Percentiles rank a stretch among this genome's conserved stretches.
These are phyloP conservation scores for Clarireedia monteithiana DNA, from an alignment of 2,329 filamentous ascomycete genomes.

Conservation along the genomic window DNA sequence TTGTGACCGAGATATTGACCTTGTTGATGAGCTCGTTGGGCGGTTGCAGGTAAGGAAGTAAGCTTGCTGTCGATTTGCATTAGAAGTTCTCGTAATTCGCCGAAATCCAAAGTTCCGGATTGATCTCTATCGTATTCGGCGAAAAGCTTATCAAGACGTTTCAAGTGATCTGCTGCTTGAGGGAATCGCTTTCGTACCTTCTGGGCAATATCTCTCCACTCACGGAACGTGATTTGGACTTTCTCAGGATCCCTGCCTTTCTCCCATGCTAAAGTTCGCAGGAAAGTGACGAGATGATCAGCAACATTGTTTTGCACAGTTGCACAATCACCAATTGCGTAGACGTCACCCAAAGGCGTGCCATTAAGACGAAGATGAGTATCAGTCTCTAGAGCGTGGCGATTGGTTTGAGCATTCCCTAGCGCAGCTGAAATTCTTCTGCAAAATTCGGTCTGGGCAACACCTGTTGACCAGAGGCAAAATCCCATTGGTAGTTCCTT, in stretches of 20 bases:
- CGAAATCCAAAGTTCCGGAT: conserved; percentile 87
- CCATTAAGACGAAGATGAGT: conserved; percentile 84
- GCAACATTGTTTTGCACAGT: conserved; percentile 97
- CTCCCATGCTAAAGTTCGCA: conserved; percentile 85
- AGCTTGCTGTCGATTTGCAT: conserved; percentile 91
- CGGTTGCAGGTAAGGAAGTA: conserved; percentile 88
- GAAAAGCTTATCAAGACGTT: conserved; percentile 85
- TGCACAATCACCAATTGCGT: conserved; percentile 90
- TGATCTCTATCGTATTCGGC: conserved; percentile 88
- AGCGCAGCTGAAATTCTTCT: conserved; percentile 72
- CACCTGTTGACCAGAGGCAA: conserved; percentile 95
- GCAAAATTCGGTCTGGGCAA: conserved; percentile 76
- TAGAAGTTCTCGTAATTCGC: conserved; percentile 81
- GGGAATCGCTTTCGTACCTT: conserved; percentile 86
- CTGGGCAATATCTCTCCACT: conserved; percentile 80
- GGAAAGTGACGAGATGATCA: conserved; percentile 82
- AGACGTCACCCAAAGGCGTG: conserved; percentile 86
- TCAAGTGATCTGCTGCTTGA: conserved; percentile 79
- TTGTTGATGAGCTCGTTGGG: conserved; percentile 94
- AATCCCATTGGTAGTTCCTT: conserved; percentile 96
- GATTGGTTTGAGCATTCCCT: conserved; percentile 70
- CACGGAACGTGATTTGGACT: conserved; percentile 75
- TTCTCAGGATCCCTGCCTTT: conserved; percentile 83
- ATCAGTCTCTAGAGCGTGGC: conserved; percentile 88
- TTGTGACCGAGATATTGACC: conserved; percentile 88